Percentiles rank a stretch among this genome's conserved stretches.
Conservation (phyloP, 2,329 filamentous ascomycete species). For the Aspergillus sojae region DNA sequence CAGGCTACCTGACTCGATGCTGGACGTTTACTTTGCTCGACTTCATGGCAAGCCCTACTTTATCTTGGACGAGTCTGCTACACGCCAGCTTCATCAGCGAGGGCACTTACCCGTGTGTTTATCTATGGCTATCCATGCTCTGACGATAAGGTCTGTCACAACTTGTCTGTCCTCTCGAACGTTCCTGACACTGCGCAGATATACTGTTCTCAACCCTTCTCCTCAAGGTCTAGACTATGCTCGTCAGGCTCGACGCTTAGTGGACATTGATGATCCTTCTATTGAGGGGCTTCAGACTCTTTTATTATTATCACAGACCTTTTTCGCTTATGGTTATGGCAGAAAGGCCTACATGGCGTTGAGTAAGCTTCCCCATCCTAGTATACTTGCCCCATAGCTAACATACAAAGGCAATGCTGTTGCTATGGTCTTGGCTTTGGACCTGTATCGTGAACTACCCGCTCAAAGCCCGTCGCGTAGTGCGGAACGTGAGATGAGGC, state of each 20-base stretch:
- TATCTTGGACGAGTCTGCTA: conserved; percentile 75
- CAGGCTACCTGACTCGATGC: conserved; percentile 60
- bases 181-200: conserved; percentile 52
- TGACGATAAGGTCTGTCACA: conserved; percentile 60
- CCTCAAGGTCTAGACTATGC: conserved; percentile 74
- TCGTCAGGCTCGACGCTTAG: conserved; percentile 65
- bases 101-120: conserved; percentile 62
- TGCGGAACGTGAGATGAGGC: conserved; percentile 72
- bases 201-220: conserved; percentile 70
- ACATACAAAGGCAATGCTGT: conserved; percentile 65
- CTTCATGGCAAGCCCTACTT: conserved; percentile 82
- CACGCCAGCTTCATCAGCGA: conserved; percentile 70
- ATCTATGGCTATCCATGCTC: conserved; percentile 57
- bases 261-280: conserved; percentile 80
- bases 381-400: background rate
- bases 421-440: conserved; percentile 80
- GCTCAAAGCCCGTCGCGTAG: conserved; percentile 59
- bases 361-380: conserved; percentile 52
- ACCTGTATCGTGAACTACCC: conserved; percentile 77
- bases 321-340: conserved; percentile 74
- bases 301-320: conserved; percentile 73
- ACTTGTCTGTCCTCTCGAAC: conserved; percentile 22
- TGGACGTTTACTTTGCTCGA: conserved; percentile 78
- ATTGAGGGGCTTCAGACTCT: conserved; percentile 77
- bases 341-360: conserved; percentile 88